phyloP scores from a whole-genome alignment of 2,329 filamentous ascomycete genomes.

The Didymellaceae sp. region DNA sequence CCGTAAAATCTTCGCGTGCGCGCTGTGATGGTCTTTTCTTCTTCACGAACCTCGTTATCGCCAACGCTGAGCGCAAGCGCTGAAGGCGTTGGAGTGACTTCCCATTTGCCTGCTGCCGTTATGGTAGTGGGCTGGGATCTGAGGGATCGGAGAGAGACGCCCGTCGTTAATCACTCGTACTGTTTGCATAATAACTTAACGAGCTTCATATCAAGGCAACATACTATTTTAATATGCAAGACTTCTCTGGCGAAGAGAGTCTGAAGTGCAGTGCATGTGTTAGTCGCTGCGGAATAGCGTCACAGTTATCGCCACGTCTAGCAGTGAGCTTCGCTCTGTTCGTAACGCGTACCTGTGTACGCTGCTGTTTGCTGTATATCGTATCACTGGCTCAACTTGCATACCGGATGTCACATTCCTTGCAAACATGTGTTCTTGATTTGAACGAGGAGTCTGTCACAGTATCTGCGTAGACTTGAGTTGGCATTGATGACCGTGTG shows the following conservation, averaged over 20 bases:
- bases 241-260: not conserved
- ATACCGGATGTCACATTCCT: too few species aligned
- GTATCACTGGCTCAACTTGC: too few species aligned
- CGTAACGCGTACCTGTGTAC: too few species aligned
- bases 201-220: conserved; percentile 63
- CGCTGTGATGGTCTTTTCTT: conserved; percentile 17
- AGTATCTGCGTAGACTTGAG: not conserved
- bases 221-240: conserved; percentile 29
- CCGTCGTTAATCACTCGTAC: conserved; percentile 62
- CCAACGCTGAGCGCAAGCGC: conserved; percentile 44
- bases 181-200: conserved; percentile 47
- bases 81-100: conserved; percentile 46
- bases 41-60: conserved; percentile 51
- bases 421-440: too few species aligned
- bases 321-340: too few species aligned
- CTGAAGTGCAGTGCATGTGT: not conserved
- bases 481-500: not conserved
- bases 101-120: conserved; percentile 47
- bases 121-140: conserved; percentile 46
- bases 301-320: not conserved
- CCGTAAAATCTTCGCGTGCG: conserved; percentile 44
- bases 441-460: too few species aligned
- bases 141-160: conserved; percentile 56
- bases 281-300: not conserved
- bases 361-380: too few species aligned